phyloP scores from a whole-genome alignment of 345 rosid genomes.

The Pelargonium nanum region DNA sequence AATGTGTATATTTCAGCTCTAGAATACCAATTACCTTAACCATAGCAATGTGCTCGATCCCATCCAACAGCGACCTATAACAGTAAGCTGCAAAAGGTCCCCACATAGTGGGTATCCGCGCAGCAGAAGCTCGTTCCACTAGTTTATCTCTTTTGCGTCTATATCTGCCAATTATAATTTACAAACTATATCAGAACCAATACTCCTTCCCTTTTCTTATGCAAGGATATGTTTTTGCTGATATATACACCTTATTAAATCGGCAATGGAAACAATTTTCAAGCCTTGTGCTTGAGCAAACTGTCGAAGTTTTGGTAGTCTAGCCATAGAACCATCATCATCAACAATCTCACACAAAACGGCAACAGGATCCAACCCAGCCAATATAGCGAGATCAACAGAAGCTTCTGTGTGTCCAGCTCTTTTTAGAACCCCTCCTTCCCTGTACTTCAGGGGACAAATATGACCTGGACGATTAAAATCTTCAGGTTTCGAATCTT shows the following conservation, averaged over 20 bases:
- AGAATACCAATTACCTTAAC: constrained; percentile 43
- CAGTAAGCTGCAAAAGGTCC: constrained; percentile 83
- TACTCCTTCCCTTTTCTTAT: background rate
- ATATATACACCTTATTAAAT: constrained; percentile 55
- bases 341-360: constrained; percentile 85
- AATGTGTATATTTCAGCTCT: background rate
- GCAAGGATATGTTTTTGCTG: too few relatives aligned
- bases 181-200: constrained; percentile 2
- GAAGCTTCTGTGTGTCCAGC: constrained; percentile 98
- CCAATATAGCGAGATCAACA: constrained; percentile 69
- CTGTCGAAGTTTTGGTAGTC: constrained; percentile 66
- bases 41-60: constrained; percentile 96
- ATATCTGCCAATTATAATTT: constrained; percentile 34
- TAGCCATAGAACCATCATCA: constrained; percentile 98
- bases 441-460: constrained; percentile 74
- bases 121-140: constrained; percentile 57
- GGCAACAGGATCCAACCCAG: constrained; percentile 72
- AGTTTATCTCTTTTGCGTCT: constrained; percentile 77
- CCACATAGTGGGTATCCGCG: constrained; percentile 85
- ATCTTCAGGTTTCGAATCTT: constrained; percentile 66
- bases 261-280: constrained; percentile 74
- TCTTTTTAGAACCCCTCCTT: constrained; percentile 87
- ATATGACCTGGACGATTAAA: constrained; percentile 88
- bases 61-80: constrained; percentile 69
- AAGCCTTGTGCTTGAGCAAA: constrained; percentile 53